Base-by-base conservation (phyloP, 2,329 filamentous ascomycete species). In the Canariomyces notabilis region DNA sequence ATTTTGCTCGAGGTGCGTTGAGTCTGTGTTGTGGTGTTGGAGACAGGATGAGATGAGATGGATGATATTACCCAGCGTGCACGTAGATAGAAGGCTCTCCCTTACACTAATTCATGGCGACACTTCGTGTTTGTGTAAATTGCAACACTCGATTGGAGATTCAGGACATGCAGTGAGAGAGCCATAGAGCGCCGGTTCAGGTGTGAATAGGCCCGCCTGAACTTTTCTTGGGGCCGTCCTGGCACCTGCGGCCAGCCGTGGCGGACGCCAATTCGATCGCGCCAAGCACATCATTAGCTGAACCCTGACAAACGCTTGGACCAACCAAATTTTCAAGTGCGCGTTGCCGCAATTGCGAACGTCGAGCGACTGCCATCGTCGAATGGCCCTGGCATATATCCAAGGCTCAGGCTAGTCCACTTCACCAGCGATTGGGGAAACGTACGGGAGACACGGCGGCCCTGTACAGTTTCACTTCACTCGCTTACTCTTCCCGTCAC, bases 271-370 rank as follows among this genome's bases (percentile, higher is more conserved):
- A 33, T 26, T 48, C 49, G 38, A 48, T 42, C 50, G 34, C 42
- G 20, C 42, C 21, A 18, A 22, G 20, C 18, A 6, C 12, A 2
- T 36, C 33, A 15, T 19, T 20, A 5, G 39, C 19, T 15, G 16
- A 38, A 29, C 12, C 16, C 33, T 39, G 19, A 37, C 44, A 37
- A 31, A 44, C 54, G 57, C 54, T 56, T 37, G 52, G 57, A 45
- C 57, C 57, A 58, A 36, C 54, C 44, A 57, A 59, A 58, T 52
- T 59, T 58, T 59, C 47, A 50, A 50, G 42, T 32, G 36, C 41
- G 20, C 32, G 38, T 22, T 37, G 16, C 9, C 16, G 22, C n/a
- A 21, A 23, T 21, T 42, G 44, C 31, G 44, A 48, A 44, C 43
- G 18, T 42, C 32, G 18, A 26, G 43, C 38, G 26, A 22, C 29